A percentile compares a stretch with the other conserved stretches of the same genome.
Evolutionary conservation across 2,329 filamentous ascomycete species (phyloP).

Genomic region (Hyphodiscus sp.): DNA sequence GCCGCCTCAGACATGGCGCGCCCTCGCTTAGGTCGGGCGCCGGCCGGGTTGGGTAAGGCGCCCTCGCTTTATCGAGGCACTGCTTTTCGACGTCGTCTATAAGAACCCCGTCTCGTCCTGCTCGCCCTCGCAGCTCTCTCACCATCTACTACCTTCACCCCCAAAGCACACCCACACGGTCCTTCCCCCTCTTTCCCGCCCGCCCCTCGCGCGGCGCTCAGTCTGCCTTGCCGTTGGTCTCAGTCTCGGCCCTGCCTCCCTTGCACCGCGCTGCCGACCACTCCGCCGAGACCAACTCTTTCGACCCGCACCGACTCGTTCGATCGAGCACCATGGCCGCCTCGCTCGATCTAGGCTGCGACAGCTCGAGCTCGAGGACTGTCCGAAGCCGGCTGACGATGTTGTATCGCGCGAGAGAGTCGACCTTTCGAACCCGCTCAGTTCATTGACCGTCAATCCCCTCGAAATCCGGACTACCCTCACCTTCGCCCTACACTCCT

Average conservation of each 20-base stretch:
- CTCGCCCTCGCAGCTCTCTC: background rate
- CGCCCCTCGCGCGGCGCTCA: too few species aligned
- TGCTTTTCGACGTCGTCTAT: constrained; percentile 12
- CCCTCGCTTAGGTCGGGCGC: background rate
- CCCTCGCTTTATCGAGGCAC: constrained; percentile 6
- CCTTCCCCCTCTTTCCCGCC: too few species aligned
- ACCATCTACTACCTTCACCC: constrained; percentile 1
- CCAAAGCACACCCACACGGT: background rate
- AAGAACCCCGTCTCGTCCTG: too few species aligned
- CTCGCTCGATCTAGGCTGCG: constrained; percentile 4
- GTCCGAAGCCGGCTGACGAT: background rate
- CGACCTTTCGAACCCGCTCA: background rate
- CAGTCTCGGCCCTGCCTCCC: background rate
- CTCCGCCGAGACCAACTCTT: background rate
- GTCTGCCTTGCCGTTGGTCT: too few species aligned
- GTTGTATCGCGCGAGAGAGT: background rate
- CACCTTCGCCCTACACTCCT: too few species aligned
- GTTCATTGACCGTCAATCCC: constrained; percentile 1
- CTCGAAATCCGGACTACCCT: constrained; percentile 5
- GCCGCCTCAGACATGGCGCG: background rate
- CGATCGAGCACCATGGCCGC: constrained; percentile 1
- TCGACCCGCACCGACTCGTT: background rate
- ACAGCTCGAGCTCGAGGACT: constrained; percentile 1
- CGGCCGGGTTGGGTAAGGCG: constrained; percentile 7
- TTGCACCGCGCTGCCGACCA: too few species aligned